phyloP scores from a whole-genome alignment of 257 asterid genomes.

The Cruciata laevipes region DNA sequence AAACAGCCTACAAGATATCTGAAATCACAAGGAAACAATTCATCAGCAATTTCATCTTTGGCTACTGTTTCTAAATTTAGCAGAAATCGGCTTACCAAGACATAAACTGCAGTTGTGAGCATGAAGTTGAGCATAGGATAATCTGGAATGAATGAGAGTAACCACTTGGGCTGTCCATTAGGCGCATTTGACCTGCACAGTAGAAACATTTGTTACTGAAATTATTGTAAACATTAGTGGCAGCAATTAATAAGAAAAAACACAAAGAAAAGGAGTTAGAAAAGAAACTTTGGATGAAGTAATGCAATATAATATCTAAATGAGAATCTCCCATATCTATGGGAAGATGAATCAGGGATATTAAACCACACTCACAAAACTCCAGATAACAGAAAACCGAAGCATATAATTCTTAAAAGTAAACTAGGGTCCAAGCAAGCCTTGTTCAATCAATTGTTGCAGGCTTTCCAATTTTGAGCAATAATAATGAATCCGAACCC shows the following conservation, averaged over 20 bases:
- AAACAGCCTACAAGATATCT: conserved; percentile 77
- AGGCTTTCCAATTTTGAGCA: not conserved
- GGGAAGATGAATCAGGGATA: not conserved
- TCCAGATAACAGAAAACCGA: not conserved
- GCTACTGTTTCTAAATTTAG: not conserved
- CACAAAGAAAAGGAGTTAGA: not conserved
- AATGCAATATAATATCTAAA: not conserved
- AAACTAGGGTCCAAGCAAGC: not conserved
- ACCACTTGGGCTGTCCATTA: conserved; percentile 98
- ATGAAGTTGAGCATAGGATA: conserved; percentile 97
- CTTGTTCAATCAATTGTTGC: not conserved
- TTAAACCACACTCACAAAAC: not conserved
- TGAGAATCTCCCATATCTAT: not conserved
- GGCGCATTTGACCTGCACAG: conserved; percentile 70
- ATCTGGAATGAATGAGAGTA: conserved; percentile 77
- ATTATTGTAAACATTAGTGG: not conserved
- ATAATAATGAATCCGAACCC: not conserved
- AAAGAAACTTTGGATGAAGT: not conserved
- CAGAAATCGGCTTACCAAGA: conserved; percentile 49
- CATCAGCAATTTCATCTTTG: not conserved
- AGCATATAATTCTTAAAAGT: not conserved
- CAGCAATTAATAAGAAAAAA: not conserved
- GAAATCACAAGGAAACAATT: conserved; percentile 22
- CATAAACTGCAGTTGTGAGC: conserved; percentile 76
- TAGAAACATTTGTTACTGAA: not conserved